Conservation (phyloP, 345 rosid genomes). For the Pelargonium nanum region DNA sequence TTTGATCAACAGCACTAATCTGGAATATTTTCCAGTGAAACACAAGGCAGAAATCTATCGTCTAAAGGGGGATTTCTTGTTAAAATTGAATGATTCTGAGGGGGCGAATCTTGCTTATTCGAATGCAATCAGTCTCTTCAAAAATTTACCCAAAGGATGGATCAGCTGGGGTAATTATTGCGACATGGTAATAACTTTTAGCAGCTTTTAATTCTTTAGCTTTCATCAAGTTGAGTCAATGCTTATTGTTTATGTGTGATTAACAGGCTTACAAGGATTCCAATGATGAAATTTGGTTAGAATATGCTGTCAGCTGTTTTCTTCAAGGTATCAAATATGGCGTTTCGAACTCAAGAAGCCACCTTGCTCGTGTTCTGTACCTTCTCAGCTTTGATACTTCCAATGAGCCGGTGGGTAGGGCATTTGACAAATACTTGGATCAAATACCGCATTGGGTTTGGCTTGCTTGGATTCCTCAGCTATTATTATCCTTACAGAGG, state of each 20-base stretch:
- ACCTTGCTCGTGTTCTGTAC: slow-evolving; percentile 88
- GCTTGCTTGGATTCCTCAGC: slow-evolving; percentile 98
- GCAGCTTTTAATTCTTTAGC: not conserved
- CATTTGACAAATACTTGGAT: slow-evolving; percentile 84
- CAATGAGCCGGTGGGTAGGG: slow-evolving; percentile 87
- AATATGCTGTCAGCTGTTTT: slow-evolving; percentile 93
- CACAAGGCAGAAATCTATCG: slow-evolving; percentile 86
- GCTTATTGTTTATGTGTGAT: slow-evolving; percentile 11
- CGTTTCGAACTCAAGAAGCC: slow-evolving; percentile 90
- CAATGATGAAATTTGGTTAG: slow-evolving; percentile 90
- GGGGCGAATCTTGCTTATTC: slow-evolving; percentile 77
- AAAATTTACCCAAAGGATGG: slow-evolving; percentile 95
- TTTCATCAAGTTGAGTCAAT: not conserved
- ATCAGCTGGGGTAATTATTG: slow-evolving; percentile 99
- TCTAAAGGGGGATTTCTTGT: slow-evolving; percentile 74
- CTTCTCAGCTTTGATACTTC: slow-evolving; percentile 95
- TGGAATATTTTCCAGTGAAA: slow-evolving; percentile 82
- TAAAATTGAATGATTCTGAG: slow-evolving; percentile 72
- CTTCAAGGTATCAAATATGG: slow-evolving; percentile 98
- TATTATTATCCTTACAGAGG: slow-evolving; percentile 92
- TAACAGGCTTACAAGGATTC: slow-evolving; percentile 78
- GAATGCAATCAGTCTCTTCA: slow-evolving; percentile 72
- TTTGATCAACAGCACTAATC: slow-evolving; percentile 81
- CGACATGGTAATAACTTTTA: slow-evolving; percentile 53
- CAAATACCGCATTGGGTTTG: slow-evolving; percentile 99